phyloP scores from a whole-genome alignment of 257 asterid species.

The Plantago elongata region DNA sequence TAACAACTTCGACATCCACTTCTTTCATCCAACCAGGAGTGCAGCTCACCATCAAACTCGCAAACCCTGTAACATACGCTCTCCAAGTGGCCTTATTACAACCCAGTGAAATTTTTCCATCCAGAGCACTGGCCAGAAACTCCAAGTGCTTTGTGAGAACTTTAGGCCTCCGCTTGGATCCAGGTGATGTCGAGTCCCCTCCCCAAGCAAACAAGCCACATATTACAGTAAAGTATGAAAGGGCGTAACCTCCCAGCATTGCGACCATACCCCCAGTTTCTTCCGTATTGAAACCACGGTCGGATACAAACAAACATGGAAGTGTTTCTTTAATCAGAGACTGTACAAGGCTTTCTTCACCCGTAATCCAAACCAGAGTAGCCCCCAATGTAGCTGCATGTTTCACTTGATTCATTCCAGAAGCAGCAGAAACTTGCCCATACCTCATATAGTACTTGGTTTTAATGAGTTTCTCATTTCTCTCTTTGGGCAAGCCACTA shows the following conservation, averaged over 20 bases:
- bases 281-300: slow-evolving; percentile 36
- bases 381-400: slow-evolving; percentile 85
- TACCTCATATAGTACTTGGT: slow-evolving; percentile 48
- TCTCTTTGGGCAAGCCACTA: slow-evolving; percentile 50
- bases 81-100: slow-evolving; percentile 75
- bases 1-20: slow-evolving; percentile 65
- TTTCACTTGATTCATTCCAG: slow-evolving; percentile 71
- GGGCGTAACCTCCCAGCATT: slow-evolving; percentile 81
- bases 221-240: slow-evolving; percentile 63
- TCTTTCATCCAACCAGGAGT: slow-evolving; percentile 86
- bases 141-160: slow-evolving; percentile 59
- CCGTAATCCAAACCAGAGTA: slow-evolving; percentile 80
- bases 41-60: slow-evolving; percentile 76
- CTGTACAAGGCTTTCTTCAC: slow-evolving; percentile 62
- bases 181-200: slow-evolving; percentile 48
- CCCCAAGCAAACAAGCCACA: slow-evolving; percentile 82
- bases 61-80: slow-evolving; percentile 69
- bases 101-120: slow-evolving; percentile 79
- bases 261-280: slow-evolving; percentile 61
- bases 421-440: slow-evolving; percentile 77
- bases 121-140: slow-evolving; percentile 70
- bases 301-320: slow-evolving; percentile 85
- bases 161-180: slow-evolving; percentile 47
- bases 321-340: slow-evolving; percentile 64
- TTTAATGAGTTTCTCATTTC: slow-evolving; percentile 59